Conservation (phyloP, 2,329 filamentous ascomycete species). For the Tolypocladium guangdongense region DNA sequence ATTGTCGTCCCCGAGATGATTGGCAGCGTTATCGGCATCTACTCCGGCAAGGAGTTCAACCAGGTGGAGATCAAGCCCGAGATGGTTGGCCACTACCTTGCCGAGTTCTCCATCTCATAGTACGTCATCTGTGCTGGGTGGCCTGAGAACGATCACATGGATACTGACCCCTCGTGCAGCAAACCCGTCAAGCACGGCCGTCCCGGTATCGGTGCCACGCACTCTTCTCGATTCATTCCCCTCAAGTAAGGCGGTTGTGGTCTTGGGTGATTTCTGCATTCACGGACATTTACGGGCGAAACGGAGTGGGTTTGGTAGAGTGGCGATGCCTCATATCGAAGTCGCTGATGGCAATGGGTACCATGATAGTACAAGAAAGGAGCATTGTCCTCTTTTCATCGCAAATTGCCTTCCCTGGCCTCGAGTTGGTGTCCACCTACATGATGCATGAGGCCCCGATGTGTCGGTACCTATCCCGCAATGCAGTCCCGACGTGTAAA, state of each 20-base stretch:
- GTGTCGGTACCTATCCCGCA: background rate
- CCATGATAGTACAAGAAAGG: slow-evolving; percentile 33
- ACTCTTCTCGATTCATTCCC: slow-evolving; percentile 99
- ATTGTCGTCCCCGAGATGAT: slow-evolving; percentile 99
- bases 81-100: slow-evolving; percentile 99
- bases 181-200: slow-evolving; percentile 99
- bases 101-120: slow-evolving; percentile 99
- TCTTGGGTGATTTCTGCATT: slow-evolving; percentile 45
- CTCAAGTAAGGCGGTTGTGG: slow-evolving; percentile 80
- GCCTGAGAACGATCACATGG: background rate
- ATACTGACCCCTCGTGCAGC: slow-evolving; percentile 51
- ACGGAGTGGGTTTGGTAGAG: slow-evolving; percentile 45
- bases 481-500: background rate
- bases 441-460: background rate
- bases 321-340: slow-evolving; percentile 31
- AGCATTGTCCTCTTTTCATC: slow-evolving; percentile 22
- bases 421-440: background rate
- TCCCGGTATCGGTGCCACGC: slow-evolving; percentile 99
- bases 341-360: slow-evolving; percentile 33
- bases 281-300: slow-evolving; percentile 45
- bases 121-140: slow-evolving; percentile 40
- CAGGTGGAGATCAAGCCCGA: slow-evolving; percentile 99
- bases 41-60: slow-evolving; percentile 99
- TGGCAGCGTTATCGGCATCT: slow-evolving; percentile 95
- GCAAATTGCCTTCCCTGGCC: slow-evolving; percentile 1